Evolutionary conservation across 2,329 filamentous ascomycete species (phyloP), one percentile per base, ranked within the genome.

Genomic region (Fusarium sororula): DNA sequence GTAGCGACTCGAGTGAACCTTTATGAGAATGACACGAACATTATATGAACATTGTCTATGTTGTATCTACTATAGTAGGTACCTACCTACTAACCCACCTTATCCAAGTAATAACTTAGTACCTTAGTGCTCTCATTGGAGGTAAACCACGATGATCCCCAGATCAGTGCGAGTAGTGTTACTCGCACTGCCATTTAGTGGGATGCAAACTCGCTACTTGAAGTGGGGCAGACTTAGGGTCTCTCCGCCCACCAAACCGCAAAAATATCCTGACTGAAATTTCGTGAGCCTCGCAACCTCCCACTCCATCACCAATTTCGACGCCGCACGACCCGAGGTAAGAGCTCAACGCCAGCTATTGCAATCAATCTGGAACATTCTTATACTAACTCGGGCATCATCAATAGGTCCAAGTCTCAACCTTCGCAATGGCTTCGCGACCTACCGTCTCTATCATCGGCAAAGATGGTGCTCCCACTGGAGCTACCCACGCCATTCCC

Each of bases 381-480:
- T 56, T 54, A 56, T 67, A 77, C 77, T 78, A 50, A 78, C 73
- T 65, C 58, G 37, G 54, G 58, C 45, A 57, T 66, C 51, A 69
- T 68, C 51, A 59, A 55, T 70, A 82, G 81, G 80, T 82, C 77
- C 81, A 80, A 81, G 80, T 82, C 82, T 79, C 76, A 75, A 80
- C 79, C 77, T 80, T 85, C 85, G 90, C 87, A 90, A 97, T 97
- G 94, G 94, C 95, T 89, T 95, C 93, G 86, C 92, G 96, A 90
- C 96, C 96, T 87, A 98, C 95, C 85, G 96, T 99, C 87, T 94
- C 95, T 85, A 95, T 99, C 89, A 92, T 97, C 89, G 92, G 93
- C 88, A 95, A 94, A 88, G 95, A 98, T 92, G 96, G 96, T 90
- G 90, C 93, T 89, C 90, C 94, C 88, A 93, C 92, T 87, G 93